phyloP scores from a whole-genome alignment of 2,329 filamentous ascomycete genomes.

The Trichophaea hybrida region DNA sequence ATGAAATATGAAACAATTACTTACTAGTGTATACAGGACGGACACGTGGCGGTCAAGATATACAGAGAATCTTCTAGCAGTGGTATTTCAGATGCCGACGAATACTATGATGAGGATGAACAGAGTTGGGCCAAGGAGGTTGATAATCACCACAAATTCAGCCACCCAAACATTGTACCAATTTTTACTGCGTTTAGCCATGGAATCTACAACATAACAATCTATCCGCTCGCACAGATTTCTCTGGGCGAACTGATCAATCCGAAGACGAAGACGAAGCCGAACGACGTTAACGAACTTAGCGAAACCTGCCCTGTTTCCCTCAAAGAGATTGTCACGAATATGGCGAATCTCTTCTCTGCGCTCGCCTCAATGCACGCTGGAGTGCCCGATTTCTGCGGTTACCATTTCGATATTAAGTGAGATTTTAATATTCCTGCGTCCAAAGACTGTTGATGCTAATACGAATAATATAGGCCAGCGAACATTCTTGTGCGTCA shows the following conservation, averaged over 20 bases:
- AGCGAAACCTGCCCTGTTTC: too few species aligned
- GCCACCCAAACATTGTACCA: not conserved
- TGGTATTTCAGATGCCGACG: not conserved
- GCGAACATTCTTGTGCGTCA: not conserved
- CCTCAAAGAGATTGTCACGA: not conserved
- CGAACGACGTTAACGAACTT: not conserved
- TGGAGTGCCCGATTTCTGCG: not conserved
- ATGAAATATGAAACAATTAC: not conserved
- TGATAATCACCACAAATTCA: not conserved
- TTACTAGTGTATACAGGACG: not conserved
- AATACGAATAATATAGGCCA: not conserved
- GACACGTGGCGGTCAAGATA: not conserved
- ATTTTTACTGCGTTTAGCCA: not conserved
- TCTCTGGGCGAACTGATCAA: not conserved
- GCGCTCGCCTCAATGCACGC: not conserved
- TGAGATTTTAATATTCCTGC: too few species aligned
- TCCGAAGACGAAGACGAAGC: not conserved
- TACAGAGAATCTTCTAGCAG: not conserved
- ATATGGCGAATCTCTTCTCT: not conserved
- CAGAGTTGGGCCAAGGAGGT: not conserved
- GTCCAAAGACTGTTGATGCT: too few species aligned
- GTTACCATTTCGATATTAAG: not conserved
- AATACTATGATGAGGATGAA: not conserved
- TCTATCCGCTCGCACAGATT: not conserved
- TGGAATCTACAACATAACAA: not conserved